These are phyloP conservation scores for Trichoderma atrobrunneum DNA, from an alignment of 2,329 filamentous ascomycete genomes.

Conservation along the genomic window DNA sequence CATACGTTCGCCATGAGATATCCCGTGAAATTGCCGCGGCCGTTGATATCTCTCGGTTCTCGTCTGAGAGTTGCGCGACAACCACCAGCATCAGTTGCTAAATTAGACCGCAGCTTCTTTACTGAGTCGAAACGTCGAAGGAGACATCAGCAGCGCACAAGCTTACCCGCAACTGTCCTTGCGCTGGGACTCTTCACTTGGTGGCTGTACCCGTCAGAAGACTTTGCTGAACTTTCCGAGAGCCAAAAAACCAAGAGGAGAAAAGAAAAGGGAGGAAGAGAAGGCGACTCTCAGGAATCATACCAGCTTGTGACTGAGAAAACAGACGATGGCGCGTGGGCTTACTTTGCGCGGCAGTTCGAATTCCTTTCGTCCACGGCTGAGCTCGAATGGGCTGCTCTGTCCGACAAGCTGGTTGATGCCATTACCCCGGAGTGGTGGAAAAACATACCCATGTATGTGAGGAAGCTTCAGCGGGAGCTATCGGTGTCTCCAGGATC, in stretches of 20 bases:
- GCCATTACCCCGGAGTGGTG: conserved; percentile 82
- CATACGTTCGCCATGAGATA: conserved; percentile 20
- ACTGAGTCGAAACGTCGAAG: conserved; percentile 24
- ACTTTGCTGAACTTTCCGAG: conserved; percentile 38
- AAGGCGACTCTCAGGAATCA: conserved; percentile 18
- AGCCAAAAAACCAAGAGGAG: neutral
- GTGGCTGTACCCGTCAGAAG: conserved; percentile 44
- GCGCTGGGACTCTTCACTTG: conserved; percentile 40
- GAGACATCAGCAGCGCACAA: conserved; percentile 17
- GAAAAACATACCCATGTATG: conserved; percentile 68
- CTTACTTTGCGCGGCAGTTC: conserved; percentile 46
- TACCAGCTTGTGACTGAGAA: conserved; percentile 16
- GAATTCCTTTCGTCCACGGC: conserved; percentile 53
- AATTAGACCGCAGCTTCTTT: conserved; percentile 24
- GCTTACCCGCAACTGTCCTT: conserved; percentile 34
- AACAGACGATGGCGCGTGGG: conserved; percentile 44
- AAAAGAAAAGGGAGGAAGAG: conserved; percentile 21
- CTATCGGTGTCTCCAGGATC: conserved; percentile 85
- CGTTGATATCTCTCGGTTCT: conserved; percentile 10
- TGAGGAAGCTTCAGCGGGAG: conserved; percentile 82
- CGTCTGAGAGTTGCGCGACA: conserved; percentile 1
- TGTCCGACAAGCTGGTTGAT: conserved; percentile 62
- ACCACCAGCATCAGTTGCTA: conserved; percentile 20
- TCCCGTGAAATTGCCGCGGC: conserved; percentile 16
- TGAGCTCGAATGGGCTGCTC: conserved; percentile 52